These are phyloP conservation scores for Orbilia javanica DNA, from an alignment of 2,329 filamentous ascomycete genomes.

Conservation along the genomic window DNA sequence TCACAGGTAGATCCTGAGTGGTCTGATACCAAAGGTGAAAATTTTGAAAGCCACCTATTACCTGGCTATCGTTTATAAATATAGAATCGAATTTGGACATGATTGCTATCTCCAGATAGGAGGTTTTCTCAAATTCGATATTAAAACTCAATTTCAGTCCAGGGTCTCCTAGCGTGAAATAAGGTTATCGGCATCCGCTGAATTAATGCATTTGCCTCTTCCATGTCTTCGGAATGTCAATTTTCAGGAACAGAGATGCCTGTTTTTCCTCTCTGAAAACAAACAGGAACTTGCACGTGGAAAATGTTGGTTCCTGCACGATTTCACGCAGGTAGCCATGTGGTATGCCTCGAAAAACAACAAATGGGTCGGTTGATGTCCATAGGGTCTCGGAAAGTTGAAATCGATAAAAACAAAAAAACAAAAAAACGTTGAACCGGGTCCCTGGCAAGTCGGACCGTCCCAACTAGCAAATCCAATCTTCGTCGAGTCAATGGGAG, in stretches of 20 bases:
- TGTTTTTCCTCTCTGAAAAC: slow-evolving; percentile 2
- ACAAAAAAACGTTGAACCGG: slow-evolving; percentile 22
- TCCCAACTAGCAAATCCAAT: slow-evolving; percentile 34
- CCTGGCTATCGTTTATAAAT: neutral
- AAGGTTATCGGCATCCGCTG: slow-evolving; percentile 47
- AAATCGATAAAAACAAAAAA: neutral
- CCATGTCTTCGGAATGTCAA: slow-evolving; percentile 25
- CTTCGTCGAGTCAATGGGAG: neutral
- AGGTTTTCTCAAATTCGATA: slow-evolving; percentile 2
- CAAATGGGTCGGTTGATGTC: slow-evolving; percentile 27
- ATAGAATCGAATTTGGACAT: neutral
- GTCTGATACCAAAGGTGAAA: slow-evolving; percentile 31
- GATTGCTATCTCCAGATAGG: neutral
- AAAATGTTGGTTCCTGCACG: slow-evolving; percentile 3
- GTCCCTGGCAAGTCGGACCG: slow-evolving; percentile 37
- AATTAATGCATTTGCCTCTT: slow-evolving; percentile 27
- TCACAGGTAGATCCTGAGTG: slow-evolving; percentile 7
- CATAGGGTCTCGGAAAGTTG: slow-evolving; percentile 35
- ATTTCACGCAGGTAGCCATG: slow-evolving; percentile 28
- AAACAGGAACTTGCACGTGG: neutral
- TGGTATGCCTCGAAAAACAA: slow-evolving; percentile 29
- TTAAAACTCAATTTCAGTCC: neutral
- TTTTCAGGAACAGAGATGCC: slow-evolving; percentile 16
- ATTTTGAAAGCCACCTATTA: slow-evolving; percentile 5
- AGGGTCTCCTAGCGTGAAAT: slow-evolving; percentile 8